A percentile compares a stretch with the other conserved stretches of the same genome.
phyloP scores from a whole-genome alignment of 148 eudicot genomes.

The Vaccinium corymbosum region DNA sequence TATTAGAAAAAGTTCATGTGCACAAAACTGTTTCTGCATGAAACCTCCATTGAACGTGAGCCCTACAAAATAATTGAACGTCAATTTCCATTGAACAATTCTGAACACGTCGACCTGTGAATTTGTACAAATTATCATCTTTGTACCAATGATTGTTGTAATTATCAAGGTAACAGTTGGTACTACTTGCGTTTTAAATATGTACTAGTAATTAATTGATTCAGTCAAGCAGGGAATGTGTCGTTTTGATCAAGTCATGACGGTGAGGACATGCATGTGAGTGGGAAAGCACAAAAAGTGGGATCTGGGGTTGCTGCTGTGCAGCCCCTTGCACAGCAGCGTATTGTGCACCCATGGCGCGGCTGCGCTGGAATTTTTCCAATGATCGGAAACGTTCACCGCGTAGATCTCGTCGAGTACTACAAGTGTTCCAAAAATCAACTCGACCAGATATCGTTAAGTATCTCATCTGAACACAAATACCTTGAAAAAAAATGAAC shows the following conservation, averaged over 20 bases:
- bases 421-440: no score
- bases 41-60: not conserved
- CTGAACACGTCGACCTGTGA: not conserved
- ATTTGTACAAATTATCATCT: not conserved
- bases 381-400: no score
- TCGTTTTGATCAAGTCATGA: not conserved
- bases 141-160: not conserved
- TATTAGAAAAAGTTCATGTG: not conserved
- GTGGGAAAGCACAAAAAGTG: not conserved
- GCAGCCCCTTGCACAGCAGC: no score
- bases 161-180: not conserved
- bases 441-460: no score
- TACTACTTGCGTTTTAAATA: not conserved
- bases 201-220: not conserved
- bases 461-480: no score
- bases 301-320: not conserved
- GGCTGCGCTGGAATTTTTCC: no score
- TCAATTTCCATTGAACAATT: no score
- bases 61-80: not conserved
- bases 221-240: not conserved
- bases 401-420: no score
- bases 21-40: not conserved
- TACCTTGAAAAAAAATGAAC: no score
- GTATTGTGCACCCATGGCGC: no score
- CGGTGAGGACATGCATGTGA: constrained; percentile 1